A percentile compares a stretch with the other conserved stretches of the same genome.
These are phyloP conservation scores for Tephrocybe sp. DNA, from an alignment of 768 basidiomycete genomes.

Conservation along the genomic window DNA sequence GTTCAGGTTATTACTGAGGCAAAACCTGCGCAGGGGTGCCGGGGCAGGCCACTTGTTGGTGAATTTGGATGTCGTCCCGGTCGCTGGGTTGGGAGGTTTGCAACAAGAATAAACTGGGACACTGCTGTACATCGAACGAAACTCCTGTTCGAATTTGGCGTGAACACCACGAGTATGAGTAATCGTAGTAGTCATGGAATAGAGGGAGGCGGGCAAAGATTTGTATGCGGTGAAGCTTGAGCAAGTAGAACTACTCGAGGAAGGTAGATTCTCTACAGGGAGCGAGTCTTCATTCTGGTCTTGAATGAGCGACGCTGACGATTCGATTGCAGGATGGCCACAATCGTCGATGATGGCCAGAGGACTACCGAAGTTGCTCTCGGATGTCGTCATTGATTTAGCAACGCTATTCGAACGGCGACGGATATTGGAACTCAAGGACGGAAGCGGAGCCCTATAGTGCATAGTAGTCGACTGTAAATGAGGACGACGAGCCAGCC, in stretches of 20 bases:
- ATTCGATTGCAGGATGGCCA: too few species aligned
- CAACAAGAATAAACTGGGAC: constrained; percentile 26
- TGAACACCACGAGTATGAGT: constrained; percentile 15
- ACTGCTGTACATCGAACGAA: constrained; percentile 7
- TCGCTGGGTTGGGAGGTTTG: constrained; percentile 25
- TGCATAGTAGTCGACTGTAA: constrained; percentile 5
- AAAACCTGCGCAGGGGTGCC: constrained; percentile 24
- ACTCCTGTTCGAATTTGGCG: constrained; percentile 16
- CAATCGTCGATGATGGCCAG: constrained; percentile 3
- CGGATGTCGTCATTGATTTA: neutral
- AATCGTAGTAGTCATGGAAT: neutral
- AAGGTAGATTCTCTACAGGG: too few species aligned
- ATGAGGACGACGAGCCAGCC: too few species aligned
- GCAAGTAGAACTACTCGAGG: constrained; percentile 10
- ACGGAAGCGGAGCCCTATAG: constrained; percentile 3
- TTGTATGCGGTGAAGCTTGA: constrained; percentile 19
- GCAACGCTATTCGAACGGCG: constrained; percentile 12
- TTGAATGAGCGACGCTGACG: constrained; percentile 1
- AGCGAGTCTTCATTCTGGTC: neutral
- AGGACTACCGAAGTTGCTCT: neutral
- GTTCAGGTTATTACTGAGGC: constrained; percentile 3
- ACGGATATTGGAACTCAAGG: constrained; percentile 9
- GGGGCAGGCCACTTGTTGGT: constrained; percentile 53
- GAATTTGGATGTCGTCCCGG: constrained; percentile 40
- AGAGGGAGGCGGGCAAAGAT: constrained; percentile 7